phyloP scores from a whole-genome alignment of 1,284 basidiomycete species.

The Tilletiaria anomala region DNA sequence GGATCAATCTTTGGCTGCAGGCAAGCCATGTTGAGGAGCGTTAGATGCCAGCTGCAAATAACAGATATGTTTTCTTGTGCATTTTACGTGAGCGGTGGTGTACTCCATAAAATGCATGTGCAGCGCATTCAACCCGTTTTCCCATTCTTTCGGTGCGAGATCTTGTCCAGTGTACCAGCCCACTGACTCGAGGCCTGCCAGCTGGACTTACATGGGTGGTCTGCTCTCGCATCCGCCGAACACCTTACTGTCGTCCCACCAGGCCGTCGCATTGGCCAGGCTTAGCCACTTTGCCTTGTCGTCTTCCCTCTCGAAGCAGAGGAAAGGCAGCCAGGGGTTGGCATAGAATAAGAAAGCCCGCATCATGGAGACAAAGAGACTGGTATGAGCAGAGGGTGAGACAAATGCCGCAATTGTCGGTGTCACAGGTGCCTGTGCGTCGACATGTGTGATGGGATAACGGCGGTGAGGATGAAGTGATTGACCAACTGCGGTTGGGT shows the following conservation, averaged over 20 bases:
- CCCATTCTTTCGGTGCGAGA: slow-evolving; percentile 4
- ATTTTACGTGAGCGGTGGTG: slow-evolving; percentile 41
- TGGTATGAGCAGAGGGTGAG: too few relatives aligned
- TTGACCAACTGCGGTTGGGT: slow-evolving; percentile 38
- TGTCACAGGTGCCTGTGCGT: too few relatives aligned
- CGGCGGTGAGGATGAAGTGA: slow-evolving; percentile 40
- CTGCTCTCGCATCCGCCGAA: slow-evolving; percentile 45
- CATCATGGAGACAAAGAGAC: slow-evolving; percentile 40
- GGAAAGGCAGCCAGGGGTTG: slow-evolving; percentile 34
- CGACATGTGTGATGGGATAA: too few relatives aligned
- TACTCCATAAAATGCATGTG: slow-evolving; percentile 42
- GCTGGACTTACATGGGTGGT: slow-evolving; percentile 42
- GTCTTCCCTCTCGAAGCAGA: slow-evolving; percentile 34
- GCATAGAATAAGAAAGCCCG: slow-evolving; percentile 34
- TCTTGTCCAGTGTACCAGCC: slow-evolving; percentile 40
- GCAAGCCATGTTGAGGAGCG: neutral
- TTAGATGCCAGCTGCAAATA: neutral
- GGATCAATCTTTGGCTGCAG: slow-evolving; percentile 43
- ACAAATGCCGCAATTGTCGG: too few relatives aligned
- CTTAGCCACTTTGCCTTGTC: slow-evolving; percentile 17
- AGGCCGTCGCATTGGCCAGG: slow-evolving; percentile 44
- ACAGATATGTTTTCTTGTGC: neutral
- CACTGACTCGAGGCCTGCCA: slow-evolving; percentile 44
- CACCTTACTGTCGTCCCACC: slow-evolving; percentile 42
- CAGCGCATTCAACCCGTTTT: slow-evolving; percentile 4